Conservation (phyloP, 1,284 basidiomycete species). For the Boletellus deceptivus region DNA sequence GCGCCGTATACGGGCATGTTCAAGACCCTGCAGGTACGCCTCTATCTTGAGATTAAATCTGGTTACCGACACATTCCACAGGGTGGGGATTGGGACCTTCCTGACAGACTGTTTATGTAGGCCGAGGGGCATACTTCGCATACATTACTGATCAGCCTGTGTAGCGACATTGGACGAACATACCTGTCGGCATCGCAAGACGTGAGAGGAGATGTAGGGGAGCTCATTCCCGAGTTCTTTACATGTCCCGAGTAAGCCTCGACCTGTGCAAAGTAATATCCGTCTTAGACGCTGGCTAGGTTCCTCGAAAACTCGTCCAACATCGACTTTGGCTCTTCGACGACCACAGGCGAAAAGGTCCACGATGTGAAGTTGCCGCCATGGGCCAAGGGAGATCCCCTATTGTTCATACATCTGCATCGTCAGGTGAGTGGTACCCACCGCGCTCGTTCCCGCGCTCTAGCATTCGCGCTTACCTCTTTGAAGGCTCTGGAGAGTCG, state of each 20-base stretch:
- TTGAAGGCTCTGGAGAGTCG: slow-evolving; percentile 87
- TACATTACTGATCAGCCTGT: slow-evolving; percentile 6
- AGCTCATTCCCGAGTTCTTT: slow-evolving; percentile 93
- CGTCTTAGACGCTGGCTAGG: slow-evolving; percentile 35
- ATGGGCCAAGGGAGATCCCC: slow-evolving; percentile 86
- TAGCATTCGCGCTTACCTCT: background rate
- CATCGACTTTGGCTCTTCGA: slow-evolving; percentile 83
- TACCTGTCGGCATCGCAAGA: slow-evolving; percentile 87
- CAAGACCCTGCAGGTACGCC: slow-evolving; percentile 71
- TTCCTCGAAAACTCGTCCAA: slow-evolving; percentile 74
- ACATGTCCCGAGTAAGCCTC: slow-evolving; percentile 65
- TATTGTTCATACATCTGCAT: slow-evolving; percentile 82
- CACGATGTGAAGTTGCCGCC: slow-evolving; percentile 88
- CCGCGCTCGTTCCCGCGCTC: background rate
- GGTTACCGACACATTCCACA: slow-evolving; percentile 20
- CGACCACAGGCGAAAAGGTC: slow-evolving; percentile 79
- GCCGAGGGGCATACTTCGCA: slow-evolving; percentile 8
- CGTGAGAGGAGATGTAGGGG: slow-evolving; percentile 89
- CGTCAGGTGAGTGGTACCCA: slow-evolving; percentile 55
- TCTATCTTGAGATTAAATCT: background rate
- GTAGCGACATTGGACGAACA: slow-evolving; percentile 70
- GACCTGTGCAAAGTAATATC: background rate
- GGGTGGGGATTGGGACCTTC: slow-evolving; percentile 96
- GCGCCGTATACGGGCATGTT: slow-evolving; percentile 93
- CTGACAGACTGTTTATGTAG: slow-evolving; percentile 86